Base-by-base conservation (phyloP, 805 yeast genomes). In the Vanderwaltozyma tropicalis region DNA sequence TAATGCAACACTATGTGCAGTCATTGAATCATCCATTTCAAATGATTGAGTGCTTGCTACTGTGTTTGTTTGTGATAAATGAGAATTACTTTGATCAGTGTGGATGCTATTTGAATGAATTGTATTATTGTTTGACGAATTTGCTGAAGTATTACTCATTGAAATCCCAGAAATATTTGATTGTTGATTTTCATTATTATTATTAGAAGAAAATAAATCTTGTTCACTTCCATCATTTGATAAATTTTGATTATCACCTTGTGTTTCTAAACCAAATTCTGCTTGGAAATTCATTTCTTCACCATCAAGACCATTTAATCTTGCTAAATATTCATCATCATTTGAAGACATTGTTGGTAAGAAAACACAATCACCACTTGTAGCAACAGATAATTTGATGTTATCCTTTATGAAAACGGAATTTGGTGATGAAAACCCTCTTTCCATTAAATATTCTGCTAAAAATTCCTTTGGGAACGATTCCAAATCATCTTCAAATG, bases 1-100 rank as follows among this genome's bases (percentile, higher is more conserved):
- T 2, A 75, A 63, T 0, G 75, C 80, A 44, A 75, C 63, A 2
- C 73, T 72, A 47, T 72, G 76, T 1, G 78, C 68, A 2, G 71
- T 55, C 52, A 50, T 49, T 5, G 53, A 42, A 14, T 36, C 45
- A 30, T 52, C 55, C 22, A 32, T 9, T 5, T 30, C 38, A 24
- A 13, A 18, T 2, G 19, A 8, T 27, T 28, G 17, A 2, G 20
- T 15, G 7, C 11, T 20, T 20, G n/a, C 12, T 15, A 7, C 31
- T 24, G 8, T 20, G 6, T n/a, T n/a, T n/a, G n/a, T 27, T 14
- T n/a, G 37, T 15, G 11, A 16, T 22, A 10, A 17, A 15, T 25
- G 26, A 20, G n/a, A n/a, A n/a, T 32, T 34, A 13, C 25, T 37
- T 19, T 27, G 16, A 5, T 26, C n/a, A 15, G 19, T 15, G 17